Conservation (phyloP, 345 rosid genomes). For the Murraya koenigii region DNA sequence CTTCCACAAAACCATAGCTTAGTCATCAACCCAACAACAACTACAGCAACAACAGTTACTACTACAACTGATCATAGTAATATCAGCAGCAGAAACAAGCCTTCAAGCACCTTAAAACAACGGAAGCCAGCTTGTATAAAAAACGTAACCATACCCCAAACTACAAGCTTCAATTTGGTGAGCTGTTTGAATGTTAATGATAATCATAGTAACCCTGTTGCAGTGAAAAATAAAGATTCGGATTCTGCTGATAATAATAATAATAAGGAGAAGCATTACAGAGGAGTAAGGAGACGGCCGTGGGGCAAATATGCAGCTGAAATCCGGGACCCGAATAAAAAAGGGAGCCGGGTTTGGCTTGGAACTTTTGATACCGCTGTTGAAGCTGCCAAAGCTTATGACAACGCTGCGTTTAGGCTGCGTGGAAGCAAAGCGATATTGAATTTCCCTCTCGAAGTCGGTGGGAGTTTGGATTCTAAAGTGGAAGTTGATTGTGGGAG, state of each 20-base stretch:
- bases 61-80: too few relatives aligned
- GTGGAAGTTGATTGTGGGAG: constrained; percentile 21
- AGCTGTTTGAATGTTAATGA: neutral
- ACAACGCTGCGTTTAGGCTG: constrained; percentile 72
- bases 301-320: constrained; percentile 97
- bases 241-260: neutral
- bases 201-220: constrained; percentile 9
- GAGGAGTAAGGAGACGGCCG: constrained; percentile 86
- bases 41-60: too few relatives aligned
- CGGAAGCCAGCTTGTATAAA: constrained; percentile 52
- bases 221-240: neutral
- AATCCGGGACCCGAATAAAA: constrained; percentile 83
- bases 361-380: constrained; percentile 83
- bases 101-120: constrained; percentile 49
- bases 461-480: constrained; percentile 27
- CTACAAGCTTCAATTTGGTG: constrained; percentile 14
- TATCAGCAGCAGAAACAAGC: neutral
- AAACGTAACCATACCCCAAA: constrained; percentile 46
- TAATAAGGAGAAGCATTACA: constrained; percentile 46
- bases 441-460: constrained; percentile 84
- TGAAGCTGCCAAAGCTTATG: constrained; percentile 92
- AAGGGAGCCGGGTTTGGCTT: constrained; percentile 90
- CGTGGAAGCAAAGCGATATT: constrained; percentile 90
- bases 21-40: neutral
- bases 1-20: neutral